Evolutionary conservation across 1,284 basidiomycete species (phyloP), one percentile per base, ranked within the genome.

Genomic region (Pyrrhoderma lamaoense): DNA sequence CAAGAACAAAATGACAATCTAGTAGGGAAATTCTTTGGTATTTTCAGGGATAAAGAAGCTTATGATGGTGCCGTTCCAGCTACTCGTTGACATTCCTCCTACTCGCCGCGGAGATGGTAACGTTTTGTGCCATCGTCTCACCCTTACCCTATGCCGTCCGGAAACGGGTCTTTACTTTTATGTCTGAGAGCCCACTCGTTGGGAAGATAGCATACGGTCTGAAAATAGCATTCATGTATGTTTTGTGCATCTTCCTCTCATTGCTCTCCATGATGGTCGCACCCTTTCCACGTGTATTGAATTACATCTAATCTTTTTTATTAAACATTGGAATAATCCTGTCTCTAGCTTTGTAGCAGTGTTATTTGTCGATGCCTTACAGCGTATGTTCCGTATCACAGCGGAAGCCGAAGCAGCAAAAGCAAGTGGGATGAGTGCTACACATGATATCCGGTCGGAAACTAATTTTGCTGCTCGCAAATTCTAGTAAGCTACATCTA

Each of bases 221-320:
- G 60, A 96, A 96, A 66, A 96, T 97, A 59, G 89, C 90, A 4
- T 96, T 96, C 75, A 95, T 97, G 88, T 92, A 57, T 49, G 84
- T 67, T 43, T 18, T 49, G 0, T 34, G 31, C 47, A 22, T 8
- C 44, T 37, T 47, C 47, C 9, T 11, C 35, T 4, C 7, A 19
- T 42, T 8, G 38, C 47, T 13, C 37, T 40, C 19, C 16, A 3
- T 14, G 56, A 27, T 3, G n/a, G 42, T 18, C 9, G 8, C 34
- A 25, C 19, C 42, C 39, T 13, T 27, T 34, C 23, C 18, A 3
- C 27, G 8, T 36, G n/a, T n/a, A n/a, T n/a, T n/a, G n/a, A n/a
- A n/a, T n/a, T n/a, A n/a, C n/a, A n/a, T n/a, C n/a, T 47, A 25
- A 23, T 18, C 38, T 13, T 13, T 43, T 45, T 19, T 22, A 25